Base-by-base conservation (phyloP, 768 basidiomycete genomes). In the Candolleomyces efflorescens region DNA sequence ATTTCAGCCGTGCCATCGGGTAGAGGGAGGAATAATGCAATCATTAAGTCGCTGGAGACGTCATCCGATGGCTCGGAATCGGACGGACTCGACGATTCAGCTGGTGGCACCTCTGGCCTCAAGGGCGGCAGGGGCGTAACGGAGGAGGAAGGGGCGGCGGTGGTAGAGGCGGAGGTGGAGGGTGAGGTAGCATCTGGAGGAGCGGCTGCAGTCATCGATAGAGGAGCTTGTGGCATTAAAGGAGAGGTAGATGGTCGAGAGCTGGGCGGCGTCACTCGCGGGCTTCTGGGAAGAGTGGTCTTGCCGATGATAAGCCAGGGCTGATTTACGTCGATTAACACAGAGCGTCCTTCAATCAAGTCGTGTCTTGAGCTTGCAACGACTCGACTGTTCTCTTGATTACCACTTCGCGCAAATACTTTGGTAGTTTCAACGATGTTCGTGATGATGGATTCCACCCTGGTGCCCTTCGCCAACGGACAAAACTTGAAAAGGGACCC, bases 401-500 rank as follows among this genome's bases (percentile, higher is more conserved):
- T 66, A 7, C 82, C 80, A 13, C 77, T 71, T 38, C 85, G 81
- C 22, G 71, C 73, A 62, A 77, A 77, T 1, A 90, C 66, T 68
- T 87, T 91, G 1, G 83, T 83, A 3, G 82, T 82, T 71, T 98
- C 94, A 59, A 86, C 83, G 47, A 98, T 75, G 7, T 83, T 78
- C 3, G 88, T 90, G 18, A 77, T 70, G 22, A 96, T 81, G 47
- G 72, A 80, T 5, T 84, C 71, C 17, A 98, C 86, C 47, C 78
- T 75, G 5, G 89, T 86, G 7, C 96, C 96, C 70, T 98, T 98
- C 39, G 79, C 75, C 20, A 97, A 74, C 0, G 96, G 94, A 36
- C 85, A 85, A 68, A 97, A 91, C 69, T 96, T 97, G 70, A 93
- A 81, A 12, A 88, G 74, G 0, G 92, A 87, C 0, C 89, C 87